Base-by-base conservation (phyloP, 1,139 yeast species). In the Arxiozyma heterogenica region DNA sequence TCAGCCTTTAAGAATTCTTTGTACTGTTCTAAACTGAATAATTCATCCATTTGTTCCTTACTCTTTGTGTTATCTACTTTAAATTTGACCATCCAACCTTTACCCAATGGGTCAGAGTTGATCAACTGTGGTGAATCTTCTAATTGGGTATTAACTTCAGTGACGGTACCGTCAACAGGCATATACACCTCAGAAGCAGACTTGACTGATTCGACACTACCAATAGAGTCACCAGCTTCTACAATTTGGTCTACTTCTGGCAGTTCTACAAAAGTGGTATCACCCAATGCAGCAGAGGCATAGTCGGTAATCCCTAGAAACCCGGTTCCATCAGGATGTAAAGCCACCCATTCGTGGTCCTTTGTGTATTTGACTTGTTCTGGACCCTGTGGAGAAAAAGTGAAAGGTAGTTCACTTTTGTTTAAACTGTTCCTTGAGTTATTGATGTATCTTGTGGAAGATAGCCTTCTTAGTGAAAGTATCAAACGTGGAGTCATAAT, bases 231-330 rank as follows among this genome's bases (percentile, higher is more conserved):
- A 53, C 95, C 95, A 54, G 78, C 76, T 56, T 78, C 83, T 55
- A 87, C 80, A 39, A 70, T 74, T 51, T 78, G 80, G 51, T 87
- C 94, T 46, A 79, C 80, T 63, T 84, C 93, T 52, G 96, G 95
- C 64, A 91, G 79, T 73, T 93, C 99, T 59, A 90, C 85, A 71
- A 78, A 93, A 20, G 98, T 94, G 53, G 95, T 95, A 73, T 93
- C 99, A 49, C 98, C 98, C 58, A 93, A 80, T n/a, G 98, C 96
- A 66, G 91, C 96, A 47, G 96, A 86, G 41, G 99, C 99, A 70
- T 93, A 91, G 65, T 81, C 82, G 58, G 98, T 91, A 71, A 93
- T 90, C 43, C 99, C 99, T 43, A 93, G 77, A 63, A 85, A 90
- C 1, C 94, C 85, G 41, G 83, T 77, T 56, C 89, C 88, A 71